Evolutionary conservation across 257 asterid species (phyloP), one percentile per base, ranked within the genome.

Genomic region (Fraxinus cuspidata): DNA sequence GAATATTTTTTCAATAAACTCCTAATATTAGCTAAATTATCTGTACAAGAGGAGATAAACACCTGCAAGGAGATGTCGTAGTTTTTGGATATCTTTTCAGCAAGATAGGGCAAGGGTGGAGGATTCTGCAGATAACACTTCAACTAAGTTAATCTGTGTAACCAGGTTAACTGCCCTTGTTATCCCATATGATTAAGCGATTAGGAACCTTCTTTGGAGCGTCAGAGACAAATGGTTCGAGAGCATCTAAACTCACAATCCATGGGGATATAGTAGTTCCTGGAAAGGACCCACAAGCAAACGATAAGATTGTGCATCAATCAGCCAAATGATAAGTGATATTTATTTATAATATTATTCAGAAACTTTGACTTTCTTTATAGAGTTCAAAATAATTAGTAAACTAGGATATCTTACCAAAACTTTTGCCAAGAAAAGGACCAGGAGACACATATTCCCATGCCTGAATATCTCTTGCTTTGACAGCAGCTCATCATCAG

Each of bases 371-470:
- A 73, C 15, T 72, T 13, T 66, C 75, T 74, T 19, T 73, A 65
- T 73, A 63, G 19, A 13, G 44, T 70, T 58, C 75, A 28, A 47
- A 65, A 49, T 31, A 73, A 66, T 9, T 8, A 35, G 40, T 35
- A 35, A 35, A 34, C 19, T 29, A 71, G 8, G 72, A 75, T 79
- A 78, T 34, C 89, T 87, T 87, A 95, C 99, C 92, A 83, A 95
- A 95, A 81, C 92, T 95, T 86, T 95, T 95, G 40, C 98, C 98
- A 71, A 95, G 93, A 86, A 95, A 95, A 31, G 99, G 99, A 72
- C 99, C 99, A 28, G 93, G 98, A 66, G 98, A 98, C 56, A 95
- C 88, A 82, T 89, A 92, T 84, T 95, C 99, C 99, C 98, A 95
- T 19, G 96, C 98, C 85, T 95, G 98, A 82, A 95, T 91, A 85